Evolutionary conservation across 768 basidiomycete species (phyloP).

Genomic region (Clathrus columnatus): DNA sequence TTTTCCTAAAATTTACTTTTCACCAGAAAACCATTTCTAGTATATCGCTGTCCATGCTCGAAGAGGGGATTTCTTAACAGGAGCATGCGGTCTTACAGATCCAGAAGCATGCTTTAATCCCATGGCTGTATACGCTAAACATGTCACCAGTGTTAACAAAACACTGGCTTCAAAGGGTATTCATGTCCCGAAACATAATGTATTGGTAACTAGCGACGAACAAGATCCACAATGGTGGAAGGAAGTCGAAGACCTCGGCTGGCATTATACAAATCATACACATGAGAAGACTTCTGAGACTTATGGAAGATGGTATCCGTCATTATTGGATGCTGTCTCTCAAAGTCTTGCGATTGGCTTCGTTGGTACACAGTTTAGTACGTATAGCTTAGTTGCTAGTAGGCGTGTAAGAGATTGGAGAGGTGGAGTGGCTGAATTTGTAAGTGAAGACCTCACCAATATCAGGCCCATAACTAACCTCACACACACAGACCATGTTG

Average conservation of each 20-base stretch:
- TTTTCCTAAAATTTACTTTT: background rate
- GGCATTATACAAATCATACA: slow-evolving; percentile 44
- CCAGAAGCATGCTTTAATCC: slow-evolving; percentile 44
- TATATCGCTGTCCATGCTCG: slow-evolving; percentile 53
- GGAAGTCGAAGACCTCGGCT: slow-evolving; percentile 40
- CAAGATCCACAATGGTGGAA: slow-evolving; percentile 48
- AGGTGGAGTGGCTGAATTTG: slow-evolving; percentile 1
- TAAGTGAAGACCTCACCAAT: background rate
- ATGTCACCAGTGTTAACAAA: slow-evolving; percentile 44
- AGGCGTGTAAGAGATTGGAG: slow-evolving; percentile 62
- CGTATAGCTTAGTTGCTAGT: slow-evolving; percentile 58
- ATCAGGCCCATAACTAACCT: background rate
- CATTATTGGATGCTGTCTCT: slow-evolving; percentile 65
- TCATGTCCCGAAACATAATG: slow-evolving; percentile 21
- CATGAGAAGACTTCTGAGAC: slow-evolving; percentile 31
- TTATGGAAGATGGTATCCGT: slow-evolving; percentile 53
- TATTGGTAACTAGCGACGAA: slow-evolving; percentile 63
- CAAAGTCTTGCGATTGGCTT: slow-evolving; percentile 62
- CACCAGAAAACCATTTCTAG: slow-evolving; percentile 20
- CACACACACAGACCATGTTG: background rate
- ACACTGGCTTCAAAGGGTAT: slow-evolving; percentile 28
- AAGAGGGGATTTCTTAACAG: slow-evolving; percentile 40
- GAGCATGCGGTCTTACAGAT: slow-evolving; percentile 35
- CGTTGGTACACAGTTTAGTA: slow-evolving; percentile 63
- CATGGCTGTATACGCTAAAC: slow-evolving; percentile 41